These are phyloP conservation scores for Zygotorulaspora florentina DNA, from an alignment of 805 yeast species.

Conservation along the genomic window DNA sequence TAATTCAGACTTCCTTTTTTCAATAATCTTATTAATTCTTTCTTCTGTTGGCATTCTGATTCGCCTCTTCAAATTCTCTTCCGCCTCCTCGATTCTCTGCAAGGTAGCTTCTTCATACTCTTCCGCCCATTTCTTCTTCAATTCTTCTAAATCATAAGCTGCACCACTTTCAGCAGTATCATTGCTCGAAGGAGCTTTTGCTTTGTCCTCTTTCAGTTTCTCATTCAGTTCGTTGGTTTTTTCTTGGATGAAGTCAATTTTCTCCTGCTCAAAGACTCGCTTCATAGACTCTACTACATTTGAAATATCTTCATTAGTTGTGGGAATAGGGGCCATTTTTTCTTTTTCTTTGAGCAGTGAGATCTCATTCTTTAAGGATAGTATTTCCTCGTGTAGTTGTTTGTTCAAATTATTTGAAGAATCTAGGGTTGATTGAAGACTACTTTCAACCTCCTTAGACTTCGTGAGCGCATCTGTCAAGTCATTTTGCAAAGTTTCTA, in stretches of 20 bases:
- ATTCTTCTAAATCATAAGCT: slow-evolving; percentile 13
- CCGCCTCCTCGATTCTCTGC: slow-evolving; percentile 38
- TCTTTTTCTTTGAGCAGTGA: slow-evolving; percentile 24
- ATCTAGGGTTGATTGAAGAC: slow-evolving; percentile 8
- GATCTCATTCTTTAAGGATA: slow-evolving; percentile 24
- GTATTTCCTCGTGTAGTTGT: slow-evolving; percentile 16
- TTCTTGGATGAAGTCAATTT: slow-evolving; percentile 17
- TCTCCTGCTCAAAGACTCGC: slow-evolving; percentile 26
- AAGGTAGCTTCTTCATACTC: slow-evolving; percentile 31
- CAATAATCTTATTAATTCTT: slow-evolving; percentile 55
- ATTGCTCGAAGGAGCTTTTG: slow-evolving; percentile 15
- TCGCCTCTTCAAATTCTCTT: slow-evolving; percentile 45
- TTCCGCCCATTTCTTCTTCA: slow-evolving; percentile 37
- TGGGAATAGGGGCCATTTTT: slow-evolving; percentile 23
- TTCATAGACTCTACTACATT: slow-evolving; percentile 31
- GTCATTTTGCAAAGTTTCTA: slow-evolving; percentile 14
- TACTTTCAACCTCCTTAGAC: slow-evolving; percentile 20
- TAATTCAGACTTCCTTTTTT: slow-evolving; percentile 35
- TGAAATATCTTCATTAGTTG: slow-evolving; percentile 27
- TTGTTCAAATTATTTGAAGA: slow-evolving; percentile 7
- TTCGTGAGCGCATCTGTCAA: slow-evolving; percentile 21
- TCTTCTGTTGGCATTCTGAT: slow-evolving; percentile 46
- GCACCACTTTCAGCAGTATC: not conserved
- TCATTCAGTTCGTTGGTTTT: slow-evolving; percentile 21
- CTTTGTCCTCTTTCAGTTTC: slow-evolving; percentile 25